Base-by-base conservation (phyloP, 139 green algal genomes). In the Trebouxia sp. region DNA sequence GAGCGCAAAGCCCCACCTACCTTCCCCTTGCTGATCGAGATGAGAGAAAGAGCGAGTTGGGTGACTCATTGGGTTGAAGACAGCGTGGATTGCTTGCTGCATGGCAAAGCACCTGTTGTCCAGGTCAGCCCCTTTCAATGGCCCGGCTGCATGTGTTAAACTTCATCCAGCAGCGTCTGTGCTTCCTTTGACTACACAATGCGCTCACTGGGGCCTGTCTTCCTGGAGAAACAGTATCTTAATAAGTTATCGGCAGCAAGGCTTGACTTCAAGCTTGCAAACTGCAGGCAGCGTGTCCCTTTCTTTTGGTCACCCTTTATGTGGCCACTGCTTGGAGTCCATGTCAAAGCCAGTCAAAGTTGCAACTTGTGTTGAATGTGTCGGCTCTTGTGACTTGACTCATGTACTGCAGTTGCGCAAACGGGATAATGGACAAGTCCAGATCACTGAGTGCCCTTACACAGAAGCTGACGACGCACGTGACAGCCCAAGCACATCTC, bases 1-100 rank as follows among this genome's bases (percentile, higher is more conserved):
- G 96, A 99, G 91, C 86, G 96, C 20, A 89, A 88, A 47, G 95
- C 82, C 24, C 95, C 96, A 6, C 89, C 96, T 74, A 97, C 96
- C 38, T 98, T 99, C 87, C 95, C 97, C 37, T 87, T 99, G 32
- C 86, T 97, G 0, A 93, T 99, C 0, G 96, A 99, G 89, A 98
- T 99, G 94, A 86, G 95, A 6, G 93, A 96, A 79, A 89, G 95
- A 14, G 84, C 85, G 39, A 83, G 89, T 62, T 98, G 95, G 93
- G 93, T 98, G 43, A 89, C 89, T 7, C 93, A 98, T 84, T 93
- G 88, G 87, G 89, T 93, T 48, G 89, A 96, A 78, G 91, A 96
- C 74, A 90, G 75, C 42, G 94, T 98, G 51, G 94, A 98, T 78
- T 88, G 88, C 58, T 79, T 98, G 75, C 88, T 98, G 48, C 79